Percentiles rank a stretch among this genome's conserved stretches.
phyloP scores from a whole-genome alignment of 768 basidiomycete genomes.

The Neoboletus magnificus region DNA sequence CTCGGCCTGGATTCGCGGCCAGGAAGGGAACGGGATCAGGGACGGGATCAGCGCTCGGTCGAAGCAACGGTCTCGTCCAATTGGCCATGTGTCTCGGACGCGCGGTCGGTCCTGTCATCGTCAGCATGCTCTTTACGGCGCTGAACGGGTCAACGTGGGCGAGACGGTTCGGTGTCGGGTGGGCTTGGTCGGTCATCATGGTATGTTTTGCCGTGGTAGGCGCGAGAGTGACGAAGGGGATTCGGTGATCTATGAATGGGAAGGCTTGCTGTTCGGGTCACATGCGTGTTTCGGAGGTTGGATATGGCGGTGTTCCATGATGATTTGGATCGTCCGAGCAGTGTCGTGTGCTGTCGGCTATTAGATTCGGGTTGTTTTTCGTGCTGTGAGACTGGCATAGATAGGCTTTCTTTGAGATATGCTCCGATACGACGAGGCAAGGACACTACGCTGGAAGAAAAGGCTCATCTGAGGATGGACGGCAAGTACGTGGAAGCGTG shows the following conservation, averaged over 20 bases:
- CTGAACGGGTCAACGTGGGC: constrained; percentile 11
- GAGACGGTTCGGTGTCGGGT: neutral
- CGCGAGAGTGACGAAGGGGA: constrained; percentile 8
- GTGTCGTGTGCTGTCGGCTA: too few relatives aligned
- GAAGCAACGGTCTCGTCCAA: constrained; percentile 61
- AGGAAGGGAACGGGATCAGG: neutral
- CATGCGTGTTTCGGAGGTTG: neutral
- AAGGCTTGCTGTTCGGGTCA: too few relatives aligned
- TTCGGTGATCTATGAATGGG: neutral
- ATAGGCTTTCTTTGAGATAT: too few relatives aligned
- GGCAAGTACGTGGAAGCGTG: too few relatives aligned
- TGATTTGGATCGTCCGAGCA: neutral
- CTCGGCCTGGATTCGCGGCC: neutral
- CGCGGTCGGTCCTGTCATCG: constrained; percentile 45
- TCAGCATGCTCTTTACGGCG: constrained; percentile 20
- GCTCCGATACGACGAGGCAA: too few relatives aligned
- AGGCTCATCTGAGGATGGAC: too few relatives aligned
- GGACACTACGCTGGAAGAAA: too few relatives aligned
- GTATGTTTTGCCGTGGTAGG: neutral
- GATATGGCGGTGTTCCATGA: neutral
- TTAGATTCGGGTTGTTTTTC: too few relatives aligned
- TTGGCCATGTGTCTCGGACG: constrained; percentile 53
- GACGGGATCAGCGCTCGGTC: constrained; percentile 41
- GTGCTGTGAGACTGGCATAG: too few relatives aligned
- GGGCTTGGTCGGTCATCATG: constrained; percentile 13